phyloP scores from a whole-genome alignment of 208 protist species.

The Leishmania braziliensis region DNA sequence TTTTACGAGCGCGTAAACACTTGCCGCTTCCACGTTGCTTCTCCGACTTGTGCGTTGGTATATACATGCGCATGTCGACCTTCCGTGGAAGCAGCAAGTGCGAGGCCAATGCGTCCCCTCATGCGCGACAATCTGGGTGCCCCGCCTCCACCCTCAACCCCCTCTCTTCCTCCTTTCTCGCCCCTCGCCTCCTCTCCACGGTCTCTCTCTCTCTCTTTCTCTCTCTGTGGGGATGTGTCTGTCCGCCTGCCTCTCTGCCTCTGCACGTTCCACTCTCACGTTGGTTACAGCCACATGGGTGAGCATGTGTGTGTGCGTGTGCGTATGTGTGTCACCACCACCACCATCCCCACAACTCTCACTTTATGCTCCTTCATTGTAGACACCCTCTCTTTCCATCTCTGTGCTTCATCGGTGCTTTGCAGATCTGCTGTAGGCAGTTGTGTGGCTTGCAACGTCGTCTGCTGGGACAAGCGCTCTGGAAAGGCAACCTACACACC shows the following conservation, averaged over 20 bases:
- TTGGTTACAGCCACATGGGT: neutral
- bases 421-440: too few species aligned
- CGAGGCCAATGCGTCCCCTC: neutral
- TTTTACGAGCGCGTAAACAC: neutral
- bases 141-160: neutral
- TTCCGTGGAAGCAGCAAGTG: too few species aligned
- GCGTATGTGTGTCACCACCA: neutral
- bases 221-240: neutral
- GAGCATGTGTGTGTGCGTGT: neutral
- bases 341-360: neutral
- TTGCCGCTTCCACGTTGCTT: neutral
- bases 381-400: neutral
- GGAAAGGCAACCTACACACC: neutral
- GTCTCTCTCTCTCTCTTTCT: neutral
- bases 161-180: neutral
- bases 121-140: neutral
- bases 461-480: neutral
- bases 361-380: neutral
- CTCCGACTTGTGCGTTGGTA: neutral
- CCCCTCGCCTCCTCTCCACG: neutral
- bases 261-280: neutral
- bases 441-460: neutral
- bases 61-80: neutral
- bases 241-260: neutral
- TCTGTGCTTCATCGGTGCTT: neutral